Percentiles rank a stretch among this genome's conserved stretches.
Conservation (phyloP, 371 early-diverging fungal species). For the Cokeromyces recurvatus region DNA sequence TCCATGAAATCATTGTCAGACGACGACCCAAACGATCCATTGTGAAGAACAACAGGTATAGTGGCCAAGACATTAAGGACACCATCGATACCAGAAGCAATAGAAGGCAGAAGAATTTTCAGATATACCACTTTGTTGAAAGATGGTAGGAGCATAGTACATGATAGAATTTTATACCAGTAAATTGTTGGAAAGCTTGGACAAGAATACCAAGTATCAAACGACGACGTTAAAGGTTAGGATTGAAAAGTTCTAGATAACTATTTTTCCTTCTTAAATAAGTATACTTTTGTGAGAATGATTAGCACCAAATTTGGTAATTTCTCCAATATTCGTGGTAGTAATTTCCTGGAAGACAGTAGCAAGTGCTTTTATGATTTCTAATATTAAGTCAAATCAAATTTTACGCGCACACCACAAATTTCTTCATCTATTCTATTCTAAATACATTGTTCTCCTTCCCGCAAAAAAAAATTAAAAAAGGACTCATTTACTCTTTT, state of each 20-base stretch:
- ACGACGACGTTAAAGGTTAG: constrained; percentile 53
- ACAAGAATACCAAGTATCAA: constrained; percentile 65
- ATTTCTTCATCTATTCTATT: too few relatives aligned
- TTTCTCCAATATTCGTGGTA: too few relatives aligned
- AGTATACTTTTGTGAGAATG: too few relatives aligned
- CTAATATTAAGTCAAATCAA: too few relatives aligned
- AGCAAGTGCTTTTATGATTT: too few relatives aligned
- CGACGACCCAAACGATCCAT: constrained; percentile 46
- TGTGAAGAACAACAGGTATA: constrained; percentile 66
- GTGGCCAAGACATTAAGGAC: constrained; percentile 68
- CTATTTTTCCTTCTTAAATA: too few relatives aligned
- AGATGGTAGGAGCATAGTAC: constrained; percentile 64
- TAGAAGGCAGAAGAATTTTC: constrained; percentile 46
- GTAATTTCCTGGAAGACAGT: too few relatives aligned
- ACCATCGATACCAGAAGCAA: constrained; percentile 73
- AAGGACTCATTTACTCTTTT: too few relatives aligned
- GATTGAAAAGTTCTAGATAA: constrained; percentile 71
- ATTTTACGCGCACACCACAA: too few relatives aligned
- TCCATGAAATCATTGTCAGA: constrained; percentile 34
- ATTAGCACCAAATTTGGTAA: too few relatives aligned
- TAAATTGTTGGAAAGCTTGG: constrained; percentile 62
- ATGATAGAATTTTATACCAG: constrained; percentile 51
- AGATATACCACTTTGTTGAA: constrained; percentile 60
- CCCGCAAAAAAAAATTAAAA: too few relatives aligned
- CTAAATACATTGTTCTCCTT: too few relatives aligned